A percentile compares a stretch with the other conserved stretches of the same genome.
phyloP scores from a whole-genome alignment of 2,329 filamentous ascomycete genomes.

The Thelonectria discophora region DNA sequence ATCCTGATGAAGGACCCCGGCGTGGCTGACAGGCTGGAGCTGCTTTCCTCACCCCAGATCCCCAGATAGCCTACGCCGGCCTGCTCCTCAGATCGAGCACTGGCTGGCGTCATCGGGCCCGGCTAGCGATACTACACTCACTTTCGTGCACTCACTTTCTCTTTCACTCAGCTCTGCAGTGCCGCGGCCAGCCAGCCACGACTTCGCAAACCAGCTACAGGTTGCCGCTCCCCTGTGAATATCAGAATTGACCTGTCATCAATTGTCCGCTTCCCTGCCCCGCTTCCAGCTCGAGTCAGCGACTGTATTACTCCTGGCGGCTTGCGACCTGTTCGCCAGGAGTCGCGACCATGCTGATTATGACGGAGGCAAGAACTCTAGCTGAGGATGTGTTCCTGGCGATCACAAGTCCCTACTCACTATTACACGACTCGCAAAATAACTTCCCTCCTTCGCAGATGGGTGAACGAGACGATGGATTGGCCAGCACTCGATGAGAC shows the following conservation, averaged over 20 bases:
- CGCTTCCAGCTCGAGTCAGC: slow-evolving; percentile 5
- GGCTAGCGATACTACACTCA: slow-evolving; percentile 5
- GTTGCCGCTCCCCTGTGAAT: slow-evolving; percentile 5
- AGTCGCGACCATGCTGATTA: neutral
- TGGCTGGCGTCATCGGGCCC: slow-evolving; percentile 13
- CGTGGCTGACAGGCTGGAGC: neutral
- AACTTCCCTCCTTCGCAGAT: too few species aligned
- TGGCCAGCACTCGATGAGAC: too few species aligned
- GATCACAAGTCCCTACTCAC: too few species aligned
- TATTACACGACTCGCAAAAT: too few species aligned
- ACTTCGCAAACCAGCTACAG: neutral
- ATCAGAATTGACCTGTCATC: slow-evolving; percentile 27
- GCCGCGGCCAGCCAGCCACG: neutral
- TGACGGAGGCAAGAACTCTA: neutral
- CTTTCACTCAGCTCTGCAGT: neutral
- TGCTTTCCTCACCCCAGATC: slow-evolving; percentile 10
- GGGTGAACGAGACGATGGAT: too few species aligned
- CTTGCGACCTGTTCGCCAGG: slow-evolving; percentile 5
- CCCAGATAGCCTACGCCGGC: slow-evolving; percentile 10
- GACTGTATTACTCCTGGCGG: neutral
- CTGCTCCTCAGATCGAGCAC: neutral
- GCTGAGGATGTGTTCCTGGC: neutral
- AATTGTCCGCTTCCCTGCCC: slow-evolving; percentile 10
- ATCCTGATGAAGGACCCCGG: neutral
- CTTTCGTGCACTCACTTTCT: neutral